These are phyloP conservation scores for Phyllosticta citriasiana DNA, from an alignment of 2,329 filamentous ascomycete species.

Conservation along the genomic window DNA sequence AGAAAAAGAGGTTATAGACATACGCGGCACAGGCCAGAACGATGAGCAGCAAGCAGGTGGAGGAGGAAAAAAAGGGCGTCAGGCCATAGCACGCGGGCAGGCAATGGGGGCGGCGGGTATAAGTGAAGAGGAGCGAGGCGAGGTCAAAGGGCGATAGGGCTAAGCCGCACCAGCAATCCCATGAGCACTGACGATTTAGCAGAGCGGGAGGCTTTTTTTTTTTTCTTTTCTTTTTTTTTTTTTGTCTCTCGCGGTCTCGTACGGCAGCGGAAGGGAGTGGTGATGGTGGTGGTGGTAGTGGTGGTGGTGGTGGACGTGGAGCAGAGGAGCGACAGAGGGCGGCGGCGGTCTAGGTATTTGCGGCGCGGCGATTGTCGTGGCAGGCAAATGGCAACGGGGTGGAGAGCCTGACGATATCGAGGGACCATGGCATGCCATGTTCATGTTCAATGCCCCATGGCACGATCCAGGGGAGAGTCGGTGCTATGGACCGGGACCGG, in stretches of 20 bases:
- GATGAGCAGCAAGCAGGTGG: background rate
- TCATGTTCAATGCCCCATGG: slow-evolving; percentile 5
- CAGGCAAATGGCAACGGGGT: slow-evolving; percentile 5
- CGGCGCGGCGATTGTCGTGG: slow-evolving; percentile 16
- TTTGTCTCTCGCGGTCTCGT: background rate
- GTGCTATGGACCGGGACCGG: slow-evolving; percentile 1
- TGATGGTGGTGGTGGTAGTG: background rate
- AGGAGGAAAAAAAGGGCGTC: slow-evolving; percentile 2
- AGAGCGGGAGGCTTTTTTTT: background rate
- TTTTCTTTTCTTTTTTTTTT: background rate
- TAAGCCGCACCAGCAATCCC: slow-evolving; percentile 4
- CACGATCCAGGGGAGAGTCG: slow-evolving; percentile 5
- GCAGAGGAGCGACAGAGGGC: background rate
- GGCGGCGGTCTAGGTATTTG: slow-evolving; percentile 14
- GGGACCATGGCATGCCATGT: background rate
- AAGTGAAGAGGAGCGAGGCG: slow-evolving; percentile 12
- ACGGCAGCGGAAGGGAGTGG: background rate
- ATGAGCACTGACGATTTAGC: background rate
- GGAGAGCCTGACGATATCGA: slow-evolving; percentile 9
- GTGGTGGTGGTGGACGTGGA: background rate
- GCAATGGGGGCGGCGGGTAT: slow-evolving; percentile 13
- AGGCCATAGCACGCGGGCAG: slow-evolving; percentile 9
- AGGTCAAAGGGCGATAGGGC: slow-evolving; percentile 4
- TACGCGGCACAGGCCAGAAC: background rate
- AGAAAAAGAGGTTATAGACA: slow-evolving; percentile 11